Percentiles rank a stretch among this genome's conserved stretches.
phyloP scores from a whole-genome alignment of 306 rosid species.

The Leucaena leucocephala region DNA sequence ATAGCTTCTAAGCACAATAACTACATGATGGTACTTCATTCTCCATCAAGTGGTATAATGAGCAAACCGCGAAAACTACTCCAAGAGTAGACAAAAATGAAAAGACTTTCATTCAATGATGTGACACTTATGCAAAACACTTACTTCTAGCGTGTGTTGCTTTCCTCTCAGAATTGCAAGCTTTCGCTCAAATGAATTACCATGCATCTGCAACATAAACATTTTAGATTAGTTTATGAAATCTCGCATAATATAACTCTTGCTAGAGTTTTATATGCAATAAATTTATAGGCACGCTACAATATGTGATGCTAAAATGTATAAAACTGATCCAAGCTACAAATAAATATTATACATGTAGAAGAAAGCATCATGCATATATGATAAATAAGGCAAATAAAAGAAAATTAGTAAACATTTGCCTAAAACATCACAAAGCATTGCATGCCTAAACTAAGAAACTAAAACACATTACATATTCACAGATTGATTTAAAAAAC shows the following conservation, averaged over 20 bases:
- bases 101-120: background rate
- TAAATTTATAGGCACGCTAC: background rate
- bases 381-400: background rate
- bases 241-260: conserved; percentile 4
- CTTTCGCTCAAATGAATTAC: conserved; percentile 94
- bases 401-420: background rate
- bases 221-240: conserved; percentile 28
- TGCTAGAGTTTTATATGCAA: background rate
- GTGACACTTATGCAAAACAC: conserved; percentile 34
- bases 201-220: conserved; percentile 65
- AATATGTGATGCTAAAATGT: background rate
- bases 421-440: background rate
- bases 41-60: conserved; percentile 3
- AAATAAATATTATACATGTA: background rate
- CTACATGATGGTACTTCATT: background rate
- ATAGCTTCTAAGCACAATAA: background rate
- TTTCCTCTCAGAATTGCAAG: conserved; percentile 84
- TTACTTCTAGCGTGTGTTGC: conserved; percentile 57
- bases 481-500: background rate
- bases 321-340: background rate
- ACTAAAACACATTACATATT: background rate
- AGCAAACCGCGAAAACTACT: background rate
- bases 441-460: conserved; percentile 13
- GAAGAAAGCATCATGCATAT: background rate
- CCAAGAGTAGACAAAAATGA: background rate